Base-by-base conservation (phyloP, 2,329 filamentous ascomycete species). In the Emericellopsis atlantica region DNA sequence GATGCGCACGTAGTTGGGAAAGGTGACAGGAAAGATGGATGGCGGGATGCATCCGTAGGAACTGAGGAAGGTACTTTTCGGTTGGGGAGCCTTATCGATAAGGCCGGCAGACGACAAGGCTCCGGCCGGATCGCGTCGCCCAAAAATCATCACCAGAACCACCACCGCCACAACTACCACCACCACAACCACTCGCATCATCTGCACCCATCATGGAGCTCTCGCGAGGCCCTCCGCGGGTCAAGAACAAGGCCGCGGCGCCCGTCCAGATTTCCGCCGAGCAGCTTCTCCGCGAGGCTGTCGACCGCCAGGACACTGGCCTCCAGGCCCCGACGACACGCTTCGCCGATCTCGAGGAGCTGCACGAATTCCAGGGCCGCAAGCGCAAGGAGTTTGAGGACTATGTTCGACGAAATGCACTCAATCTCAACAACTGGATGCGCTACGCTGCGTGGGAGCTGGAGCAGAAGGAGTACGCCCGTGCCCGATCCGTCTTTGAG, bases 391-490 rank as follows among this genome's bases (percentile, higher is more conserved):
- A 95, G 55, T 98, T 95, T 52, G 92, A 98, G 64, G 86, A 95
- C 68, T 96, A 96, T 81, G 86, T 96, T 45, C 81, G 88, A 48
- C 84, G 92, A 48, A 96, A 96, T 58, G 70, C 90, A 55, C 74
- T 95, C 58, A 95, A 93, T 56, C 88, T 96, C 74, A 94, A 94
- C 70, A 96, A 96, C 64, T 98, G 92, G 92, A 87, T 92, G 74
- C 84, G 89, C 55, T 98, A 98, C 70, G 90, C 92, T 42, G 78
- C 85, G 51, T 98, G 89, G 86, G 92, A 98, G 67, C 73, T 96
- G 45, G 90, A 98, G 59, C 92, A 98, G 65, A 96, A 96, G 63
- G 92, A 98, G 66, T 95, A 86, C 62, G 80, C 83, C 41, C 83
- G 92, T 42, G 92, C 92, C 24, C 75, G 92, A 34, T 93, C 84